Base-by-base conservation (phyloP, 2,329 filamentous ascomycete genomes). In the Phialophora tarda region DNA sequence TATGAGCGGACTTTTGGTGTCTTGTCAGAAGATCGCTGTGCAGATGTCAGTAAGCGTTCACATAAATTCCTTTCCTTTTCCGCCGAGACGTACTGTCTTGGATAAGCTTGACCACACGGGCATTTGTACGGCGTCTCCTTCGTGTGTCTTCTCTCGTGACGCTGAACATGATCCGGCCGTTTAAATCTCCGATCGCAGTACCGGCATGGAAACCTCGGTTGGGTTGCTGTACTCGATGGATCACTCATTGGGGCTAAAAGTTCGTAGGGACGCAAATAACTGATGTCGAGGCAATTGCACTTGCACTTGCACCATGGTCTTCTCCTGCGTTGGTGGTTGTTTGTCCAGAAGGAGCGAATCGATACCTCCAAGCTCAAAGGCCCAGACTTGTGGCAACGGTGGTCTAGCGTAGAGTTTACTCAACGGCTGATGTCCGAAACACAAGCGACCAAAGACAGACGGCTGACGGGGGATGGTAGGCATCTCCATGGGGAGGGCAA, bases 71-170 rank as follows among this genome's bases (percentile, higher is more conserved):
- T 48, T 12, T 2, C 11, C 24, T 30, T 6, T 28, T 30, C 34
- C 34, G 24, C 48, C 5, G 38, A 24, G 21, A 14, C n/a, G 14
- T 61, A 61, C 59, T 44, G 44, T 21, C 59, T 48, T 26, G 34
- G 44, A 32, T 48, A 61, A 21, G 59, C 44, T 28, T 44, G 44
- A 26, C 59, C 59, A 53, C 59, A 61, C 30, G 59, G 47, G 10
- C 59, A 61, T 38, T 61, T 61, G 28, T 48, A 61, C 5, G 59
- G 59, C 11, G 59, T 61, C 24, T 61, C 59, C 30, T 61, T 61
- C 4, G 59, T 61, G 47, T 61, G 59, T n/a, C 34, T 54, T 23
- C 59, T 47, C 30, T 61, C 59, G 26, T 61, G 59, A 26, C 59
- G 59, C 32, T 61, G 59, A 4, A 61, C 59, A 51, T 53, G 59